Evolutionary conservation across 768 basidiomycete species (phyloP).

Genomic region (Calocybe cyanea): DNA sequence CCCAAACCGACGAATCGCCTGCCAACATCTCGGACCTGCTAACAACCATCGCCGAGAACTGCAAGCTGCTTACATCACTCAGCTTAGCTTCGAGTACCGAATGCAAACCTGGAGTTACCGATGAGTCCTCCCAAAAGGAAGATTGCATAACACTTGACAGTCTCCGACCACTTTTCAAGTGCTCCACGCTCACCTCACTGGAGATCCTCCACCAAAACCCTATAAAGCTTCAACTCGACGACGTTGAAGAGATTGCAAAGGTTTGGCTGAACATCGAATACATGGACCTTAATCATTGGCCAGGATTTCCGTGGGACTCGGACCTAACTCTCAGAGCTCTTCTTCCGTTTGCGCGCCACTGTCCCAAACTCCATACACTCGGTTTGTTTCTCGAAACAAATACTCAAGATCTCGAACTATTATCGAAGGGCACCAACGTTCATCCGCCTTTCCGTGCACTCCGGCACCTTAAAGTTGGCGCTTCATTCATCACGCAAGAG

Average conservation of each 20-base stretch:
- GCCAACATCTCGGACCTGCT: slow-evolving; percentile 39
- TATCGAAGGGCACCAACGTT: slow-evolving; percentile 11
- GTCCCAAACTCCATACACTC: slow-evolving; percentile 34
- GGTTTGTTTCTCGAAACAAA: slow-evolving; percentile 39
- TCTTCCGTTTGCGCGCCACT: slow-evolving; percentile 36
- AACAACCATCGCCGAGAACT: slow-evolving; percentile 40
- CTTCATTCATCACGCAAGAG: slow-evolving; percentile 41
- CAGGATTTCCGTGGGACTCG: slow-evolving; percentile 25
- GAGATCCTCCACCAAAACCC: slow-evolving; percentile 38
- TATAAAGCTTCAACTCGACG: slow-evolving; percentile 32
- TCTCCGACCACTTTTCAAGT: slow-evolving; percentile 32
- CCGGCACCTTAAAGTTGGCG: slow-evolving; percentile 42
- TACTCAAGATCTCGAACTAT: slow-evolving; percentile 18
- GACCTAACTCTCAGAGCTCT: slow-evolving; percentile 35
- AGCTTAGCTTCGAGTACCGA: slow-evolving; percentile 34
- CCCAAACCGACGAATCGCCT: slow-evolving; percentile 40
- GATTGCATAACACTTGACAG: slow-evolving; percentile 27
- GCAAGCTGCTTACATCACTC: slow-evolving; percentile 43
- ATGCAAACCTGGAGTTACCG: slow-evolving; percentile 4
- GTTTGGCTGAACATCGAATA: slow-evolving; percentile 42
- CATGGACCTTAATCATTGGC: slow-evolving; percentile 45
- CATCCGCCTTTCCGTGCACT: slow-evolving; percentile 28
- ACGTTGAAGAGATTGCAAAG: slow-evolving; percentile 41
- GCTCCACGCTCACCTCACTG: slow-evolving; percentile 29
- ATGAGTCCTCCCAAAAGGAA: slow-evolving; percentile 13